These are phyloP conservation scores for Kluyveromyces nonfermentans DNA, from an alignment of 805 yeast species.

Conservation along the genomic window DNA sequence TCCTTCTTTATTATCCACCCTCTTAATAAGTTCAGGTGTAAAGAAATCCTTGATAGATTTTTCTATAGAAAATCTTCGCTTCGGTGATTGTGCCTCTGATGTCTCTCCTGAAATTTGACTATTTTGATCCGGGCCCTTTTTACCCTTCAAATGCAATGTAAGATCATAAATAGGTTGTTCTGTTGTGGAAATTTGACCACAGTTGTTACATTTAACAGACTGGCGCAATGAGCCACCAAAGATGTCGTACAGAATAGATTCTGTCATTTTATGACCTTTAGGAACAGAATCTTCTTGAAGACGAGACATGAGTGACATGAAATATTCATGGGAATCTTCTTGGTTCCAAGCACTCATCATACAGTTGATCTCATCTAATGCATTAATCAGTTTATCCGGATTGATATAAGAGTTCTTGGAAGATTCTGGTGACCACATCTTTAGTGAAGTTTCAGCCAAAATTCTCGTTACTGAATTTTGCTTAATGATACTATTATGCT, in stretches of 20 bases:
- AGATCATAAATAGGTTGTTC: conserved; percentile 91
- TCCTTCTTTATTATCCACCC: conserved; percentile 62
- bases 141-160: conserved; percentile 62
- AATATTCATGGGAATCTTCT: conserved; percentile 96
- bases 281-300: conserved; percentile 92
- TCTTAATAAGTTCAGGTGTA: conserved; percentile 64
- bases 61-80: conserved; percentile 52
- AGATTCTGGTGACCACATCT: conserved; percentile 58
- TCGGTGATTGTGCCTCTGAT: conserved; percentile 11
- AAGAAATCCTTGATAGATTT: conserved; percentile 75
- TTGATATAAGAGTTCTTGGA: conserved; percentile 43
- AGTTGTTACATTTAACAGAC: conserved; percentile 70
- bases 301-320: conserved; percentile 81
- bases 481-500: conserved; percentile 37
- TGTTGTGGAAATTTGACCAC: conserved; percentile 78
- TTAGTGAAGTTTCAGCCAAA: conserved; percentile 57
- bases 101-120: not conserved
- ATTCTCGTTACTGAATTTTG: conserved; percentile 53
- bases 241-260: conserved; percentile 79
- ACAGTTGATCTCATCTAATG: conserved; percentile 78
- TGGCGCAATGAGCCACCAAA: conserved; percentile 89
- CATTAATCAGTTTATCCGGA: conserved; percentile 63
- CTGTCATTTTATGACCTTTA: conserved; percentile 71
- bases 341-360: conserved; percentile 98
- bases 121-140: conserved; percentile 19